These are phyloP conservation scores for Lipomyces orientalis DNA, from an alignment of 805 yeast genomes.

Conservation along the genomic window DNA sequence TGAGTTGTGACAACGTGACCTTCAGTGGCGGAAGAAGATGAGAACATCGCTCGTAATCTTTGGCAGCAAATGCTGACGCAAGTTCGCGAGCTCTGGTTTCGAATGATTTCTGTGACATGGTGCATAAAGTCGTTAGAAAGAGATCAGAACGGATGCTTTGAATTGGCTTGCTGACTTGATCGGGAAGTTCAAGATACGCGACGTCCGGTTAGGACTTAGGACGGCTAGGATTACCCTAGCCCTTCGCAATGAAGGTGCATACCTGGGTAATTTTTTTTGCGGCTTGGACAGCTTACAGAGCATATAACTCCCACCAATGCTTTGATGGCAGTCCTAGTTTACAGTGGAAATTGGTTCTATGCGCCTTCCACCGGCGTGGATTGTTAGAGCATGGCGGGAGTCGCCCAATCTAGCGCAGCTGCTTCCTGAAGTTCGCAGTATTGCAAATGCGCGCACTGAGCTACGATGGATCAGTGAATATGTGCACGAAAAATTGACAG, in stretches of 20 bases:
- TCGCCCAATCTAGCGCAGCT: constrained; percentile 38
- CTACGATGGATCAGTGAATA: constrained; percentile 68
- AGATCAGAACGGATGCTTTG: not conserved
- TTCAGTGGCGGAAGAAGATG: constrained; percentile 72
- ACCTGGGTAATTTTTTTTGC: too few species aligned
- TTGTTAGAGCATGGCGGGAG: constrained; percentile 29
- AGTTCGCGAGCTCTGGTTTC: constrained; percentile 52
- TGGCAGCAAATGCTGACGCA: constrained; percentile 64
- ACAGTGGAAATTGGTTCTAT: constrained; percentile 19
- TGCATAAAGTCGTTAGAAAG: not conserved
- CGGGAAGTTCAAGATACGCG: not conserved
- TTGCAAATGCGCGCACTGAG: constrained; percentile 57
- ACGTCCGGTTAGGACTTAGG: not conserved
- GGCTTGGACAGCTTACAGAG: not conserved
- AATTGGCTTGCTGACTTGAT: not conserved
- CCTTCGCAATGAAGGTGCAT: too few species aligned
- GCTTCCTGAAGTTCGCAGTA: constrained; percentile 36
- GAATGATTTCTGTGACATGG: constrained; percentile 14
- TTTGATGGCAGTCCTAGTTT: not conserved
- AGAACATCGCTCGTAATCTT: constrained; percentile 66
- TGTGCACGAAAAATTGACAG: constrained; percentile 41
- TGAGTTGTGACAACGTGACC: constrained; percentile 75
- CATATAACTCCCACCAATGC: not conserved
- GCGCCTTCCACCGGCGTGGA: constrained; percentile 36
- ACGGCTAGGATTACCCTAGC: not conserved